Evolutionary conservation across 75 land plant genomes (phyloP), one percentile per base, ranked within the genome.

Genomic region (Ceratopteris richardii): DNA sequence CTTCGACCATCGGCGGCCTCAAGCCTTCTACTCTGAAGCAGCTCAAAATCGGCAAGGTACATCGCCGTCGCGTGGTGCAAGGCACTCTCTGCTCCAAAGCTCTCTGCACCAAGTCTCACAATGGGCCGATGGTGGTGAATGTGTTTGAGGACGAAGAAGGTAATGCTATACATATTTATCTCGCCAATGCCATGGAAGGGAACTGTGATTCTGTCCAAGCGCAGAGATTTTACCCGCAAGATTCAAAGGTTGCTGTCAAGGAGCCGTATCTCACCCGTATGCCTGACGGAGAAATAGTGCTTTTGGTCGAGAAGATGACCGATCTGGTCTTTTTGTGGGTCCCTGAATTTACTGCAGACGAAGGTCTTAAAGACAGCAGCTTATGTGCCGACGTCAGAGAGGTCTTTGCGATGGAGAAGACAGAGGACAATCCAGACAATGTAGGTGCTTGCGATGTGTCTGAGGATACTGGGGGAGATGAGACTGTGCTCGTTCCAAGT

Each of bases 241-340:
- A 65, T 7, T 36, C 57, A 5, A 37, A 54, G 50, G 72, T 69
- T 11, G 66, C 72, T 7, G 51, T 69, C 7, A 63, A 56, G 12
- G 72, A 69, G 18, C 72, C 72, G 13, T 62, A 69, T 30, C 43
- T 69, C 39, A 69, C 57, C 2, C 30, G 66, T 29, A 54, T 62
- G 21, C 58, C 65, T 1, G 66, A 69, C 40, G 66, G 66, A 5
- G 23, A 51, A 46, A 57, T 69, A 1, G 66, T 64, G 6, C 50
- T 69, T 9, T 42, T 54, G 20, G 72, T 69, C 26, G 66, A 69
- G 55, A 36, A 61, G 2, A 64, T 47, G 0, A 21, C 41, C 1
- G 72, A 69, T 44, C 52, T 69, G 11, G 66, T 61, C 13, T 69
- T 69, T 20, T 44, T 69, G 53, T 23, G 18, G 39, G n/a, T 46